Evolutionary conservation across 768 basidiomycete genomes (phyloP).

Genomic region (Mycena albidolilacea): DNA sequence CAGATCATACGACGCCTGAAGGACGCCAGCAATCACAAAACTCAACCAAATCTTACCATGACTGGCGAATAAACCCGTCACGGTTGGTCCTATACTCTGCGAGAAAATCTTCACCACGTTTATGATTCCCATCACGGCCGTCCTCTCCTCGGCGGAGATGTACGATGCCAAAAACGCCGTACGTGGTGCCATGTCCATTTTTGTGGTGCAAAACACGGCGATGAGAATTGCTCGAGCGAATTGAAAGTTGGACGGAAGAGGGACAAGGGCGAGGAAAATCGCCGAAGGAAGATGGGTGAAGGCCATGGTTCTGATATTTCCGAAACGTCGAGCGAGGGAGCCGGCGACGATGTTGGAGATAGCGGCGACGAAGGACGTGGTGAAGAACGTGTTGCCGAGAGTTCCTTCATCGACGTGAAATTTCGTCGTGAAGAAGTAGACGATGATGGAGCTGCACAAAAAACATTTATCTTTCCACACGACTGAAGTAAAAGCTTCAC

Average conservation of each 20-base stretch:
- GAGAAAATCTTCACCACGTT: slow-evolving; percentile 26
- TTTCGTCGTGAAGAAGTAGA: slow-evolving; percentile 30
- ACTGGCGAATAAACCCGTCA: slow-evolving; percentile 26
- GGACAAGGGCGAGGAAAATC: slow-evolving; percentile 25
- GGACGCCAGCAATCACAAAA: slow-evolving; percentile 30
- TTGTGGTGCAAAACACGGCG: slow-evolving; percentile 28
- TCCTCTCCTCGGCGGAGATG: slow-evolving; percentile 24
- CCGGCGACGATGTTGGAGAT: slow-evolving; percentile 29
- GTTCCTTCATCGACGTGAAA: slow-evolving; percentile 31
- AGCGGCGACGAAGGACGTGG: slow-evolving; percentile 29
- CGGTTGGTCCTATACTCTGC: slow-evolving; percentile 21
- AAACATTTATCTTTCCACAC: neutral
- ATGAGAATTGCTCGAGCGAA: slow-evolving; percentile 24
- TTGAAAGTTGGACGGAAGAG: slow-evolving; percentile 26
- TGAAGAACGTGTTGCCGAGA: slow-evolving; percentile 31
- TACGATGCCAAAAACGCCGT: slow-evolving; percentile 29
- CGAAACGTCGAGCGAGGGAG: slow-evolving; percentile 28
- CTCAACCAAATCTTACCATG: slow-evolving; percentile 29
- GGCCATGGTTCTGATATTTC: slow-evolving; percentile 29
- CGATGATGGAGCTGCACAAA: slow-evolving; percentile 28
- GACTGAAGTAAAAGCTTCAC: slow-evolving; percentile 13
- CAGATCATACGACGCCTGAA: slow-evolving; percentile 28
- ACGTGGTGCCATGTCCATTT: slow-evolving; percentile 32
- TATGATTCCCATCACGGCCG: slow-evolving; percentile 30
- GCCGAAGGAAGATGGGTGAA: slow-evolving; percentile 32